Base-by-base conservation (phyloP, 805 yeast genomes). In the Ogataea ganodermae region DNA sequence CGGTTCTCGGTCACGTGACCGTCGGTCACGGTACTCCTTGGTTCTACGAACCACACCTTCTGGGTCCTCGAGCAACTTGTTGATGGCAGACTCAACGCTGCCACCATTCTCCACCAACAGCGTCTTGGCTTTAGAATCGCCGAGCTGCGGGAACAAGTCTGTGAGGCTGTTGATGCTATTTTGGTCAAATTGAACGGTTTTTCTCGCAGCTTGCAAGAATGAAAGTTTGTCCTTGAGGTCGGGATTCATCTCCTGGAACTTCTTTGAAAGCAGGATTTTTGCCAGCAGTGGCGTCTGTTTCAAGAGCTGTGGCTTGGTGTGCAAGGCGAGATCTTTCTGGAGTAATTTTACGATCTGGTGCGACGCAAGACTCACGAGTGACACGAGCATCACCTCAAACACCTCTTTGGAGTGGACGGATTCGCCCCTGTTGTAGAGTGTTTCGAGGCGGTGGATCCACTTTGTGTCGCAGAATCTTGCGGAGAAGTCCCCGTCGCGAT, bases 121-220 rank as follows among this genome's bases (percentile, higher is more conserved):
- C 1, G 70, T 68, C n/a, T 66, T 67, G 0, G 83, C 76, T 59
- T 80, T 75, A 1, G 69, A 64, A 3, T 63, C 58, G 0, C 78
- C 67, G 28, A 89, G 61, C 32, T 76, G 76, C 0, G 96, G 96
- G 61, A 89, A 87, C 51, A 90, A 61, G 26, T 83, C 88, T n/a
- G 62, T 48, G 35, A 77, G 56, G 21, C 68, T 67, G 14, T 63
- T 59, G 1, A 84, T 69, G 36, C 74, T 69, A 2, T 63, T 68
- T 26, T 68, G 65, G 24, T 62, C 62, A 45, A 66, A 64, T n/a
- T 31, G 13, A 9, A 9, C 21, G 16, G 26, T 36, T n/a, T 36
- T 30, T 18, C 44, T 43, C 21, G 46, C 36, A 35, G n/a, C 16
- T 13, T 65, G 66, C 48, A 84, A 60, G 50, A 77, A 80, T 2